A percentile compares a stretch with the other conserved stretches of the same genome.
Conservation (phyloP, 768 basidiomycete genomes). For the Mycena indigotica region DNA sequence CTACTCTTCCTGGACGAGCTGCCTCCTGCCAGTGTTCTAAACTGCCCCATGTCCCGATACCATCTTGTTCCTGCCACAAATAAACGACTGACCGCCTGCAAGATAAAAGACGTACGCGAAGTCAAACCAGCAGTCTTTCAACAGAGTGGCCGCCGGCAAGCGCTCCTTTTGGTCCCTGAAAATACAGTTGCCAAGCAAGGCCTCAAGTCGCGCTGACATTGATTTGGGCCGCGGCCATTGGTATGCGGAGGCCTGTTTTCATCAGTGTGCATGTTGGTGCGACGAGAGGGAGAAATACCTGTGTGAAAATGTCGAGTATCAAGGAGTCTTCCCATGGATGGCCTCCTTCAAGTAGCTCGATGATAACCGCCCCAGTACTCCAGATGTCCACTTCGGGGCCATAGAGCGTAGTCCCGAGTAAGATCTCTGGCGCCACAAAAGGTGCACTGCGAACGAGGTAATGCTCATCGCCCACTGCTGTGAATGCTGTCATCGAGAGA, state of each 20-base stretch:
- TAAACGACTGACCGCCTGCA: too few species aligned
- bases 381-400: background rate
- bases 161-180: background rate
- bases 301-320: background rate
- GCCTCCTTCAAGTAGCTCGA: background rate
- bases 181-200: background rate
- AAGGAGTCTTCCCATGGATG: background rate
- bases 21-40: too few species aligned
- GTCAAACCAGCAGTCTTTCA: background rate
- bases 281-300: background rate
- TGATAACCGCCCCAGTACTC: background rate
- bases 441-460: background rate
- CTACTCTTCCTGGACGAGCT: too few species aligned
- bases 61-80: too few species aligned
- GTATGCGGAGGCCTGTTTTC: background rate
- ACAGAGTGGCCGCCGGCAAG: background rate
- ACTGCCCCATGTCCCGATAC: too few species aligned
- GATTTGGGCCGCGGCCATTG: background rate
- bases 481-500: too few species aligned
- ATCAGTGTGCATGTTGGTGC: too few species aligned
- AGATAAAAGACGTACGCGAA: too few species aligned
- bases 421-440: background rate
- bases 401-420: background rate
- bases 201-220: background rate
- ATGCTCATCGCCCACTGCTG: too few species aligned